Evolutionary conservation across 352 stramenopile genomes (phyloP).

Genomic region (Pythium chondricola): DNA sequence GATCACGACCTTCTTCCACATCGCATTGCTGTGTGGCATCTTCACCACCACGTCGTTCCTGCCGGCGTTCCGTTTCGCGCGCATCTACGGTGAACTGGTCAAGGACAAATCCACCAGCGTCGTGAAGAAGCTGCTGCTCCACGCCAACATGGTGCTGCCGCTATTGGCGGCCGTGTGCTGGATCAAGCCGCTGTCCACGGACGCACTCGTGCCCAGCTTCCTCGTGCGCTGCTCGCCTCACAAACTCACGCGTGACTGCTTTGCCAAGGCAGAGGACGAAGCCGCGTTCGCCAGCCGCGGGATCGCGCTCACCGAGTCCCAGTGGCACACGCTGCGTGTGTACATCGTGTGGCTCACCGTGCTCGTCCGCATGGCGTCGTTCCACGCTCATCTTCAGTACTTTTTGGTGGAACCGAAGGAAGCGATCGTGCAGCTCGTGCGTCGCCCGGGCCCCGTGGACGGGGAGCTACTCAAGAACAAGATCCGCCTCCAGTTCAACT

Average conservation of each 20-base stretch:
- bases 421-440: slow-evolving; percentile 51
- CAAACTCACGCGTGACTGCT: slow-evolving; percentile 45
- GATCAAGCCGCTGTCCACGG: slow-evolving; percentile 41
- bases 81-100: slow-evolving; percentile 74
- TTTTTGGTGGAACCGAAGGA: slow-evolving; percentile 75
- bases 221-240: slow-evolving; percentile 43
- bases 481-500: slow-evolving; percentile 78
- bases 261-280: slow-evolving; percentile 27
- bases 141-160: slow-evolving; percentile 66
- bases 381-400: slow-evolving; percentile 62
- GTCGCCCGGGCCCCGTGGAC: slow-evolving; percentile 43
- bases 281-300: slow-evolving; percentile 6
- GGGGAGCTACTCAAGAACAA: slow-evolving; percentile 57
- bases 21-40: slow-evolving; percentile 37
- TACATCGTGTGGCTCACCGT: slow-evolving; percentile 43
- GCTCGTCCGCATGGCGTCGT: slow-evolving; percentile 43
- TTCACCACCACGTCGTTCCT: slow-evolving; percentile 65
- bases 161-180: slow-evolving; percentile 48
- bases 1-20: slow-evolving; percentile 22
- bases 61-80: slow-evolving; percentile 66
- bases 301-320: slow-evolving; percentile 37
- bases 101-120: slow-evolving; percentile 27
- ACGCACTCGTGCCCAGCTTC: slow-evolving; percentile 37
- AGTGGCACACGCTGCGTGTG: slow-evolving; percentile 48
- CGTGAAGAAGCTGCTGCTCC: slow-evolving; percentile 41